These are phyloP conservation scores for Sutorius australiensis DNA, from an alignment of 768 basidiomycete species.

Conservation along the genomic window DNA sequence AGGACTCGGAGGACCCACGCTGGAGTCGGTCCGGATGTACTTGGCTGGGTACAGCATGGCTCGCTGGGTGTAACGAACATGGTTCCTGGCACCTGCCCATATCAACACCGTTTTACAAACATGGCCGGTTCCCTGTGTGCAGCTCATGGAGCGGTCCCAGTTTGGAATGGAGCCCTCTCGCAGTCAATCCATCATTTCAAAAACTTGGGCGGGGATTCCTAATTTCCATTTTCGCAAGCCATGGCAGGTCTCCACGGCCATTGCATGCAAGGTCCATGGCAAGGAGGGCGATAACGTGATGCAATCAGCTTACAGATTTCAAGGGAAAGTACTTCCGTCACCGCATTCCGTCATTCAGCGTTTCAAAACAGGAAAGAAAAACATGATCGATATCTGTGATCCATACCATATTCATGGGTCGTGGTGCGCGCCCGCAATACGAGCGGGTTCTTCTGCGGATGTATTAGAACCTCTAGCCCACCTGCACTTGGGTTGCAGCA, in stretches of 20 bases:
- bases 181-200: not conserved
- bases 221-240: not conserved
- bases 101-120: not conserved
- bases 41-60: not conserved
- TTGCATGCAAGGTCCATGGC: not conserved
- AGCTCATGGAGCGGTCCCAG: not conserved
- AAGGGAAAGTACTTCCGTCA: conserved; percentile 5
- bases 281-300: not conserved
- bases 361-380: not conserved
- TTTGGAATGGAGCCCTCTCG: not conserved
- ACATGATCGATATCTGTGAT: conserved; percentile 14
- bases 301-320: not conserved
- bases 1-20: not conserved
- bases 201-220: not conserved
- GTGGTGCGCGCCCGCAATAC: not conserved
- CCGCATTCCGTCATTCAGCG: conserved; percentile 16
- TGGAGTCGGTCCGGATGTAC: conserved; percentile 8
- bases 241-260: not conserved
- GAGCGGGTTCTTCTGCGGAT: conserved; percentile 1
- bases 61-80: not conserved
- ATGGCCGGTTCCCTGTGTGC: not conserved
- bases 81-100: conserved; percentile 8
- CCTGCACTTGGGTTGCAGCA: not conserved
- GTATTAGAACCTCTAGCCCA: conserved; percentile 5
- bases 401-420: not conserved